phyloP scores from a whole-genome alignment of 1,284 basidiomycete genomes.

The Irpex sp. region DNA sequence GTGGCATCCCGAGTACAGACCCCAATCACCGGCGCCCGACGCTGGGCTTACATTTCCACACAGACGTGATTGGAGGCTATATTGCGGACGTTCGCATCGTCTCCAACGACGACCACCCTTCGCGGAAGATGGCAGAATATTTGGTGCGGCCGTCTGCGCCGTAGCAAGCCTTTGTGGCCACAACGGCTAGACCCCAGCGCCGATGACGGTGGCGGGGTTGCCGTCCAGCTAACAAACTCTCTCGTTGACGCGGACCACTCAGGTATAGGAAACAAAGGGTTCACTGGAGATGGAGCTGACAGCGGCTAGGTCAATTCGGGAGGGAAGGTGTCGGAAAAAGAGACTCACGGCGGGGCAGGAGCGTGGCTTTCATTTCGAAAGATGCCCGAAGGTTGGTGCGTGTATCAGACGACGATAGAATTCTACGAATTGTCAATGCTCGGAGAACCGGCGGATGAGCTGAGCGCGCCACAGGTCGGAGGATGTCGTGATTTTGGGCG shows the following conservation, averaged over 20 bases:
- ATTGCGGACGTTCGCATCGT: not conserved
- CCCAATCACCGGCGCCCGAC: not conserved
- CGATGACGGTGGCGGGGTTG: not conserved
- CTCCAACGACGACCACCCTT: not conserved
- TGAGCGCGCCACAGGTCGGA: not conserved
- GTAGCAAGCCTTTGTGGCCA: not conserved
- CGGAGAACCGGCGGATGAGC: conserved; percentile 3
- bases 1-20: conserved; percentile 1
- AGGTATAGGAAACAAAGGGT: conserved; percentile 1
- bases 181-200: not conserved
- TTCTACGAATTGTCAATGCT: conserved; percentile 13
- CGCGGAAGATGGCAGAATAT: not conserved
- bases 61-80: not conserved
- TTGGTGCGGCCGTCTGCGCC: not conserved
- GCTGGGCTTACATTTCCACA: not conserved
- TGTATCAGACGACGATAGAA: conserved; percentile 24
- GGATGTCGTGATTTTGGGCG: not conserved
- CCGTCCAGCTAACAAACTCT: not conserved
- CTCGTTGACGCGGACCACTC: not conserved
- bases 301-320: conserved; percentile 2
- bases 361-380: conserved; percentile 7
- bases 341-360: conserved; percentile 4
- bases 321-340: not conserved
- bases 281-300: not conserved
- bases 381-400: conserved; percentile 17